Conservation (phyloP, 495 filamentous ascomycete species). For the Hypoxylon trugodes region DNA sequence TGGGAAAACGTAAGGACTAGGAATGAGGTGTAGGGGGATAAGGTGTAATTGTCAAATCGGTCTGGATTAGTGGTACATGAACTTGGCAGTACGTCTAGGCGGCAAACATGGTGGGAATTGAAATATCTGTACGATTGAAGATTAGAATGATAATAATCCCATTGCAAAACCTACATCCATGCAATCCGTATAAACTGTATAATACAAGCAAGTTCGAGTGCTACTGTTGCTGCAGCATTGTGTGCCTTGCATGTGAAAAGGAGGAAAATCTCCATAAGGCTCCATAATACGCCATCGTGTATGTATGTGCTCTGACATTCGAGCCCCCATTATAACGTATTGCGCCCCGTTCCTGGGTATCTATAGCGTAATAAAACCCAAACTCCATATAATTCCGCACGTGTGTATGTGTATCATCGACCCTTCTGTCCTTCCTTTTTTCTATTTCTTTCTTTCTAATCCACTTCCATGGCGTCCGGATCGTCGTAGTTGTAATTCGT, state of each 20-base stretch:
- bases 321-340: constrained; percentile 13
- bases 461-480: constrained; percentile 78
- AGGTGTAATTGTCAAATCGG: neutral
- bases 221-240: too few species aligned
- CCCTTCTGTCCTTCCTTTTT: too few species aligned
- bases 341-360: constrained; percentile 35
- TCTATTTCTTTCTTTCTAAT: constrained; percentile 47
- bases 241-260: constrained; percentile 32
- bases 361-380: constrained; percentile 30
- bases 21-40: neutral
- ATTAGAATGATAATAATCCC: constrained; percentile 16
- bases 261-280: constrained; percentile 37
- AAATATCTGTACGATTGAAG: constrained; percentile 8
- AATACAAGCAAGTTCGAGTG: too few species aligned
- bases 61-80: neutral
- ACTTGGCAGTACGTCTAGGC: neutral
- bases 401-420: too few species aligned
- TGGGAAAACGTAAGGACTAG: neutral
- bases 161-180: constrained; percentile 21
- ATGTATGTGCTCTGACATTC: neutral
- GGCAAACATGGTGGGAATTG: constrained; percentile 1
- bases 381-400: constrained; percentile 35
- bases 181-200: neutral
- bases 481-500: constrained; percentile 45
- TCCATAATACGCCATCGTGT: constrained; percentile 16